Evolutionary conservation across 768 basidiomycete species (phyloP).

Genomic region (Boletus vermiculosoides): DNA sequence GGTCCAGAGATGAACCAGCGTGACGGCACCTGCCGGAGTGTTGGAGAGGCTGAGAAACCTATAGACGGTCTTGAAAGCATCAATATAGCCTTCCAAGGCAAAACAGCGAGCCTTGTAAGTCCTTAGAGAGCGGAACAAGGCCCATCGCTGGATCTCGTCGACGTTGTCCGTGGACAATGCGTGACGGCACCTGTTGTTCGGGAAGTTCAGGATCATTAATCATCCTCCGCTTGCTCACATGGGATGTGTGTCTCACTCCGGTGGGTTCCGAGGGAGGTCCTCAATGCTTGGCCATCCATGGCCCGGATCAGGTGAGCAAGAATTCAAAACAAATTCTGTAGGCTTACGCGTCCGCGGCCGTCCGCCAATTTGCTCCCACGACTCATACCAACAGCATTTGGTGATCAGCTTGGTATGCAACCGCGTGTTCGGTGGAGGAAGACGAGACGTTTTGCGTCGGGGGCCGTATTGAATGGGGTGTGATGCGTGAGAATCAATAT

Average conservation of each 20-base stretch:
- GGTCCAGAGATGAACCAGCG: neutral
- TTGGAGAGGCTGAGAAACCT: neutral
- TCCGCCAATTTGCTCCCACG: neutral
- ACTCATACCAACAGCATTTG: neutral
- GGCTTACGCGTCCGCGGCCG: neutral
- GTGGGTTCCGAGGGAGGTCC: neutral
- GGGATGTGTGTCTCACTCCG: neutral
- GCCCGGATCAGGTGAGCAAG: neutral
- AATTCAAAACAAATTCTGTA: neutral
- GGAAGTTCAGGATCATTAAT: neutral
- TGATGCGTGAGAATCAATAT: constrained; percentile 10
- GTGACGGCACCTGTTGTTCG: neutral
- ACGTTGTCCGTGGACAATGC: neutral
- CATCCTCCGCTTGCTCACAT: neutral
- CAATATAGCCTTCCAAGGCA: neutral
- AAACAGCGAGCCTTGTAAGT: neutral
- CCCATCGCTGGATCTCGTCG: neutral
- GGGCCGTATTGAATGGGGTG: neutral
- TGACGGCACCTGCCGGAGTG: too few species aligned
- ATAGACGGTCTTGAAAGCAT: neutral
- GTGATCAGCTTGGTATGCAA: neutral
- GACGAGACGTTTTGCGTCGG: neutral
- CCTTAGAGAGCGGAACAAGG: neutral
- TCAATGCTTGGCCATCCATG: neutral
- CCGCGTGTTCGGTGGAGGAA: neutral